These are phyloP conservation scores for Populus euphratica DNA, from an alignment of 345 rosid genomes.

Conservation along the genomic window DNA sequence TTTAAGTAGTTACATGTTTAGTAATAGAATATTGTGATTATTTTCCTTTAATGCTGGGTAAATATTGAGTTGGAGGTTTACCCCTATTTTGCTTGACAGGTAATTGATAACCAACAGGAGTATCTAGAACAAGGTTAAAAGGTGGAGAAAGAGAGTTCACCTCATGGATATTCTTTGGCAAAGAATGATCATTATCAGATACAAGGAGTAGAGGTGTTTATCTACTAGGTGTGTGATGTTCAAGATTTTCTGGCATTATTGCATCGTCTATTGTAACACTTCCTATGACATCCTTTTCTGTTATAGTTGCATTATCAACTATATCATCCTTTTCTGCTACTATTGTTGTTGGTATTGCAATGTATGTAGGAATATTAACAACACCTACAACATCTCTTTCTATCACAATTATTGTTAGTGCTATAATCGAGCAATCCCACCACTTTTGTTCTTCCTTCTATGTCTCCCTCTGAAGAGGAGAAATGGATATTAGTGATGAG, in stretches of 20 bases:
- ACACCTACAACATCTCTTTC: no score
- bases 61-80: not conserved
- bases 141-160: not conserved
- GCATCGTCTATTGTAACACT: no score
- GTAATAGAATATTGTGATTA: not conserved
- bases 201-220: not conserved
- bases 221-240: no score
- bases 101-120: not conserved
- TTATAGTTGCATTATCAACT: no score
- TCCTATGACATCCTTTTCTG: no score
- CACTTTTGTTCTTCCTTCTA: not conserved
- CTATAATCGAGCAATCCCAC: not conserved
- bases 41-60: no score
- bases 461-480: not conserved
- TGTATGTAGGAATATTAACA: rapidly evolving
- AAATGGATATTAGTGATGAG: not conserved
- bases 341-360: no score
- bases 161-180: not conserved
- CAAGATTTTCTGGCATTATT: no score
- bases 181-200: not conserved
- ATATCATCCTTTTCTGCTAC: no score
- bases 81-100: not conserved
- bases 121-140: not conserved
- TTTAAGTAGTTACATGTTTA: not conserved
- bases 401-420: no score